Evolutionary conservation across 441 rosid genomes (phyloP), one percentile per base, ranked within the genome.

Genomic region (Erysimum pusillum): DNA sequence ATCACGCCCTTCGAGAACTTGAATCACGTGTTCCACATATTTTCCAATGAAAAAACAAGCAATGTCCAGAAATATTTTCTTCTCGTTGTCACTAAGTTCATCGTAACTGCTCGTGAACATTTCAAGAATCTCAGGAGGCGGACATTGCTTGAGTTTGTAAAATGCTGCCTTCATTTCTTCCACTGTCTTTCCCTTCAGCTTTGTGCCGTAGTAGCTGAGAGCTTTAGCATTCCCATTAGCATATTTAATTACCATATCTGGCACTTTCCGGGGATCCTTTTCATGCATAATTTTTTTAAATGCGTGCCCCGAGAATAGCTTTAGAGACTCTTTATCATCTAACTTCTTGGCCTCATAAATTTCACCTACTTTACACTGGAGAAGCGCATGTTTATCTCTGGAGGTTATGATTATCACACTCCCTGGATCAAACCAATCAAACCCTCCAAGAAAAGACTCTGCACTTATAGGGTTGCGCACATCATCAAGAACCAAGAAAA

Each of bases 331-430:
- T n/a, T 49, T 83, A 25, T 25, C 28, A 25, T 25, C 28, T 25
- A 25, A 25, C 28, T 25, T 25, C 28, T 25, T 25, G 28, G 28
- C 79, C 39, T 61, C 38, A 45, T 70, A 59, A 59, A 52, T 13
- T 4, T 62, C 28, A 15, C 5, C 31, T 7, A 45, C 41, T 5
- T 22, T 14, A 60, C 48, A 44, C 4, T 35, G 31, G 5, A 13
- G 2, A 10, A 80, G 73, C 1, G 77, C 58, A 8, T 76, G 71
- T 20, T 41, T 38, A 61, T 72, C 65, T 60, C 84, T 71, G 1
- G 81, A 75, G n/a, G 86, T 83, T 75, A 83, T 53, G 42, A 81
- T 70, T 13, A 84, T 52, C 64, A 41, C 32, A 31, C 75, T 70
- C 7, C 66, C 67, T 0, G 39, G 56, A 17, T 35, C 65, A 58